Base-by-base conservation (phyloP, 1,139 yeast genomes). In the Geotrichum citri-aurantii region DNA sequence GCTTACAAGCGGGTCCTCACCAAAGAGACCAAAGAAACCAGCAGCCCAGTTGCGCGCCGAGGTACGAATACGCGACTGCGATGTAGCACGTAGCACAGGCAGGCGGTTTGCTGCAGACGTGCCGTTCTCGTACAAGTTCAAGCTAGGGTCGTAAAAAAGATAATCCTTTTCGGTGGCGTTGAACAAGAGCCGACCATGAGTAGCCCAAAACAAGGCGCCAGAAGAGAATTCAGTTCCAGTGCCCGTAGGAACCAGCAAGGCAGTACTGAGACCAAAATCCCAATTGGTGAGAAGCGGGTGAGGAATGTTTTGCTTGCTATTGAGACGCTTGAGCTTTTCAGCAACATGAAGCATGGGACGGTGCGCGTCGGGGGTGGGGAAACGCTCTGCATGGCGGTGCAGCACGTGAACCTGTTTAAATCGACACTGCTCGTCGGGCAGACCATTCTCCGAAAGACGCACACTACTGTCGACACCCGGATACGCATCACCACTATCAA, bases 41-140 rank as follows among this genome's bases (percentile, higher is more conserved):
- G 78, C 78, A 3, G 79, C 78, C 79, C 79, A 75, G 0, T 78
- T 75, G 40, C 68, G 64, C 1, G 78, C 78, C 17, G 77, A 73
- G 27, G 76, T 73, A 56, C 69, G 63, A 52, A 75, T 75, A 31
- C 79, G 71, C 37, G 73, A 68, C 67, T 75, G 79, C n/a, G 70
- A 66, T 1, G 79, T 75, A 2, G 78, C 74, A 29, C 79, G 66
- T 31, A 75, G 52, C n/a, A 75, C 71, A 4, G 55, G 57, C 2
- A 73, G 75, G 46, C 63, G 61, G 5, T 72, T 71, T 12, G 72
- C 64, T 26, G 54, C 48, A 50, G 42, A 21, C 11, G 74, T 68
- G 12, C 77, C 77, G 56, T 73, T 69, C 3, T 65, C 68, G 56
- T 61, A 68, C 29, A 62, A 64, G 60, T 75, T 75, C 57, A 74